These are phyloP conservation scores for Apophysomyces trapeziformis DNA, from an alignment of 371 early-diverging fungal genomes.

Conservation along the genomic window DNA sequence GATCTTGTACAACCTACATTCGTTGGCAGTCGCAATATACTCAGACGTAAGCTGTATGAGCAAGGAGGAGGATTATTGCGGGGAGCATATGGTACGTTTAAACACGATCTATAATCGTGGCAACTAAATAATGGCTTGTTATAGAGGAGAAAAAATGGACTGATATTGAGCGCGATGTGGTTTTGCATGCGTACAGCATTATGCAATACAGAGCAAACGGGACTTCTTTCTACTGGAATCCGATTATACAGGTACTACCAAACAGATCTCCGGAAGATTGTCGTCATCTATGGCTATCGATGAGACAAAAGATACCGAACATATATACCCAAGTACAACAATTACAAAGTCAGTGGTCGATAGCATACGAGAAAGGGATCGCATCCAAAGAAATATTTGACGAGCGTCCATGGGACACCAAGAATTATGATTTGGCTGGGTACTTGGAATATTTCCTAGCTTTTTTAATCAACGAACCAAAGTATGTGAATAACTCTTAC, in stretches of 20 bases:
- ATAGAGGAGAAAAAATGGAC: conserved; percentile 8
- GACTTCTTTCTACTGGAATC: conserved; percentile 19
- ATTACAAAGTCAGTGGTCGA: conserved; percentile 19
- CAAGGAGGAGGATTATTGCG: neutral
- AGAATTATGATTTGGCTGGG: conserved; percentile 18
- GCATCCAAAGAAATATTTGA: conserved; percentile 15
- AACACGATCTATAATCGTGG: neutral
- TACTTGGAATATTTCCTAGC: conserved; percentile 26
- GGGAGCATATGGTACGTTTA: neutral
- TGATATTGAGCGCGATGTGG: conserved; percentile 13
- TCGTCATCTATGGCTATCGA: conserved; percentile 10
- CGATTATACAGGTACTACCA: conserved; percentile 18
- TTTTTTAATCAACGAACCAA: neutral
- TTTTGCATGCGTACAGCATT: conserved; percentile 22
- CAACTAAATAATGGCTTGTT: neutral
- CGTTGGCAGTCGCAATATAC: conserved; percentile 17
- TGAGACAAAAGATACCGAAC: conserved; percentile 4
- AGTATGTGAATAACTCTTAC: neutral
- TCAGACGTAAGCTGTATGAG: neutral
- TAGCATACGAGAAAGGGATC: conserved; percentile 17
- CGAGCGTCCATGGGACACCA: conserved; percentile 23
- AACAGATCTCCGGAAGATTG: conserved; percentile 2
- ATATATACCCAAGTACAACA: conserved; percentile 1
- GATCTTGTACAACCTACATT: conserved; percentile 13
- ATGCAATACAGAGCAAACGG: conserved; percentile 18